A percentile compares a stretch with the other conserved stretches of the same genome.
Conservation (phyloP, 2,329 filamentous ascomycete genomes). For the Claviceps pazoutovae region DNA sequence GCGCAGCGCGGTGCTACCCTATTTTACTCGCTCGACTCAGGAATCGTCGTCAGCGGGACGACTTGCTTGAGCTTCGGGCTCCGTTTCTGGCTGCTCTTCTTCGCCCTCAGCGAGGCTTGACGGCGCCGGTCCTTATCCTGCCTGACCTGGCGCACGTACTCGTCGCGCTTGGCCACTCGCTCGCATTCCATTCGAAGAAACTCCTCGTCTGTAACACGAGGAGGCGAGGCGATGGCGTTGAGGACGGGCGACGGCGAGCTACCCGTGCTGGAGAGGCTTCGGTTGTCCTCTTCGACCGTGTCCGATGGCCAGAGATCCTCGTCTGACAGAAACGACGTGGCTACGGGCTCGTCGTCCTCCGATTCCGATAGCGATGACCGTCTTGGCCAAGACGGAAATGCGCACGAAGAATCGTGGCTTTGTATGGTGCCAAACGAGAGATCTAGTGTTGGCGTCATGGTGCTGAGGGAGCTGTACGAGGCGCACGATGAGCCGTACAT, state of each 20-base stretch:
- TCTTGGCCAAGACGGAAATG: slow-evolving; percentile 46
- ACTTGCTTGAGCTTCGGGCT: slow-evolving; percentile 31
- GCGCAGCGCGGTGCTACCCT: not conserved
- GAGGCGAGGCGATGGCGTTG: slow-evolving; percentile 17
- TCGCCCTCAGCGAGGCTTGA: slow-evolving; percentile 18
- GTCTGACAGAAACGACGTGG: slow-evolving; percentile 46
- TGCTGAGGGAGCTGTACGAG: slow-evolving; percentile 35
- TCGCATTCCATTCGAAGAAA: slow-evolving; percentile 36
- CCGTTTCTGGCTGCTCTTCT: slow-evolving; percentile 33
- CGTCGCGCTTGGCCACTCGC: slow-evolving; percentile 35
- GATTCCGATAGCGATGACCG: slow-evolving; percentile 35
- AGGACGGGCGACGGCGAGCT: slow-evolving; percentile 21
- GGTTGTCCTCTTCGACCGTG: slow-evolving; percentile 35
- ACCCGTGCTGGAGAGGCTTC: slow-evolving; percentile 33
- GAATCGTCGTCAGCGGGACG: slow-evolving; percentile 38
- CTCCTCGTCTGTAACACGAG: slow-evolving; percentile 31
- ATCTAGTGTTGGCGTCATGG: slow-evolving; percentile 30
- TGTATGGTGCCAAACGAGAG: slow-evolving; percentile 28
- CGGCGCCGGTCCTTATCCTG: slow-evolving; percentile 42
- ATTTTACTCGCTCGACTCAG: slow-evolving; percentile 24
- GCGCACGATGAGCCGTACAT: slow-evolving; percentile 30
- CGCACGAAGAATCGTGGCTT: slow-evolving; percentile 32
- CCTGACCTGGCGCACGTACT: slow-evolving; percentile 35
- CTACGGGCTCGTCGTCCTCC: slow-evolving; percentile 27
- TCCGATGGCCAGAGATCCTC: slow-evolving; percentile 46